phyloP scores from a whole-genome alignment of 23 red algal species.

The Chondrus crispus region DNA sequence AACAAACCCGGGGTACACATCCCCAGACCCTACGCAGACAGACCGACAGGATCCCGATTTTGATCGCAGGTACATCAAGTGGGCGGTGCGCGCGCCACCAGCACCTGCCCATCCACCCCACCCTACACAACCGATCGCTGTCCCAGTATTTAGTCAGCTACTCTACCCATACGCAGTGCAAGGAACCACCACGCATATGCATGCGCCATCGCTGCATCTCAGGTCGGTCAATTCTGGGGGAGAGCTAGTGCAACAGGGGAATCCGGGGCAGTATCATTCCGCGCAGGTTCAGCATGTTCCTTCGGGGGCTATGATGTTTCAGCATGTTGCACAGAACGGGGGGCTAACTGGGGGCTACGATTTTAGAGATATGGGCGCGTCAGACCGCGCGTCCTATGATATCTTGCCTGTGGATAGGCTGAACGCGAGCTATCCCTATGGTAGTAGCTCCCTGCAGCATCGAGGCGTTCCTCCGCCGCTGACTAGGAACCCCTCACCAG shows the following conservation, averaged over 20 bases:
- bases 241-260: neutral
- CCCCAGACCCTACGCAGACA: too few species aligned
- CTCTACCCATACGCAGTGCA: constrained; percentile 40
- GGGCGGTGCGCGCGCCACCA: constrained; percentile 10
- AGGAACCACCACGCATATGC: neutral
- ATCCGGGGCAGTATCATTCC: constrained; percentile 21
- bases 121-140: neutral
- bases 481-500: neutral
- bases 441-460: neutral
- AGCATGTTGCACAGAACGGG: constrained; percentile 20
- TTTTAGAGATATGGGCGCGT: neutral
- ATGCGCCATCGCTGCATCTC: constrained; percentile 18
- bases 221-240: neutral
- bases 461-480: neutral
- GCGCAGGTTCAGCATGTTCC: neutral
- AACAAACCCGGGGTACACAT: too few species aligned
- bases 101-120: neutral
- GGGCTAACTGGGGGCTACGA: neutral
- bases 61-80: constrained; percentile 57
- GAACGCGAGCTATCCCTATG: neutral
- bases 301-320: constrained; percentile 32
- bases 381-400: neutral
- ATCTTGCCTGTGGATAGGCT: neutral
- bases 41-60: constrained; percentile 64
- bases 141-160: constrained; percentile 50